Evolutionary conservation across 306 rosid species (phyloP), one percentile per base, ranked within the genome.

Genomic region (Myrica gale): DNA sequence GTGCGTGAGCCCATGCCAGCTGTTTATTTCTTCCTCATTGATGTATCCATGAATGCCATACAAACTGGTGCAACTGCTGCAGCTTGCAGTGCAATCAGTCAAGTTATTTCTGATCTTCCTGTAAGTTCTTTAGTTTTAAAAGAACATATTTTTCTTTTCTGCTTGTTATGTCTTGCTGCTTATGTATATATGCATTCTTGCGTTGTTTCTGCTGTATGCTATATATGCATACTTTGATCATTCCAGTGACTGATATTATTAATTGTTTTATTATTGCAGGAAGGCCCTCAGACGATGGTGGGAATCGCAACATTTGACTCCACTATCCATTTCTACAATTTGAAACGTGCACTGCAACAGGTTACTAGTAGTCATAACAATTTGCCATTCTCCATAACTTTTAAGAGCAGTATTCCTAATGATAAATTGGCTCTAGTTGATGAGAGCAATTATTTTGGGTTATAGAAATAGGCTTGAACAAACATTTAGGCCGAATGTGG

Each of bases 1-100:
- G 99, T 95, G 76, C 96, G 99, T 45, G 97, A 95, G 80, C 99
- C 99, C 75, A 95, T 95, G 97, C 97, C 99, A 5, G 97, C 99
- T 54, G 96, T 88, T 66, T 95, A 88, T 83, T 95, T 95, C 83
- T 95, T 92, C 82, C 97, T 95, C 80, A 82, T 95, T 41, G 99
- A 95, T 88, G 99, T 92, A 60, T 92, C 99, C 70, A 89, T 90
- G 97, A 95, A 95, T 81, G 96, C 99, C 56, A 81, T 95, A 72
- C 97, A 95, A 88, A 95, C 96, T 83, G 99, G 99, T 83, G 99
- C 99, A 63, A 84, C 99, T 65, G 99, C 93, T 78, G 99, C 99
- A 80, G 99, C 99, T 71, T 95, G 99, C 96, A 88, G 96, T 89
- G 97, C 97, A 80, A 92, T 95, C 80, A 83, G 70, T 87, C 97